phyloP scores from a whole-genome alignment of 768 basidiomycete species.

The Podaxis sp. region DNA sequence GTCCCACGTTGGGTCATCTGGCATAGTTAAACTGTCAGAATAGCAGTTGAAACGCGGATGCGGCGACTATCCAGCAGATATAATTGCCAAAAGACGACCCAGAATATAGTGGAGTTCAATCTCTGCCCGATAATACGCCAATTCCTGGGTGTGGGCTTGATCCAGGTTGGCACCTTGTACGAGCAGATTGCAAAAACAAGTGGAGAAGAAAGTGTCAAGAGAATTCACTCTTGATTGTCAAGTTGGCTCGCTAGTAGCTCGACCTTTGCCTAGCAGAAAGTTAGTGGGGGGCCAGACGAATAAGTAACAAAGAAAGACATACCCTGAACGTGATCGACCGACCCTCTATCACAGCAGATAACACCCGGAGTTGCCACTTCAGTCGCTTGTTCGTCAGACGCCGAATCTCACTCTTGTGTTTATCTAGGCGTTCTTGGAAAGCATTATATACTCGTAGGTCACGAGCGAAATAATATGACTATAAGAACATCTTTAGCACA shows the following conservation, averaged over 20 bases:
- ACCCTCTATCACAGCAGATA: slow-evolving; percentile 66
- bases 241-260: slow-evolving; percentile 20
- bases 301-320: slow-evolving; percentile 24
- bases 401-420: slow-evolving; percentile 46
- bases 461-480: slow-evolving; percentile 93
- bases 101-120: slow-evolving; percentile 30
- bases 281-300: not conserved
- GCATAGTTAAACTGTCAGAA: not conserved
- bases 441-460: slow-evolving; percentile 84
- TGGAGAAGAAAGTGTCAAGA: slow-evolving; percentile 8
- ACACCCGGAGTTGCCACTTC: slow-evolving; percentile 67
- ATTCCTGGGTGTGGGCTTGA: slow-evolving; percentile 52
- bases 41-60: not conserved
- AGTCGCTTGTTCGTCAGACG: slow-evolving; percentile 53
- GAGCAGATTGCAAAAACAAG: slow-evolving; percentile 42
- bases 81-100: not conserved
- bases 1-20: not conserved
- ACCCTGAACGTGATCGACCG: slow-evolving; percentile 67
- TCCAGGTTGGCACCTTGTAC: slow-evolving; percentile 77
- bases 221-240: slow-evolving; percentile 16
- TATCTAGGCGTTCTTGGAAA: slow-evolving; percentile 52
- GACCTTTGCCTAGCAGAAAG: slow-evolving; percentile 26
- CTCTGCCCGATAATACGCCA: slow-evolving; percentile 82
- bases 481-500: slow-evolving; percentile 1
- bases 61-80: not conserved